Evolutionary conservation across 2,329 filamentous ascomycete genomes (phyloP).

Genomic region (Herpomyces periplanetae): DNA sequence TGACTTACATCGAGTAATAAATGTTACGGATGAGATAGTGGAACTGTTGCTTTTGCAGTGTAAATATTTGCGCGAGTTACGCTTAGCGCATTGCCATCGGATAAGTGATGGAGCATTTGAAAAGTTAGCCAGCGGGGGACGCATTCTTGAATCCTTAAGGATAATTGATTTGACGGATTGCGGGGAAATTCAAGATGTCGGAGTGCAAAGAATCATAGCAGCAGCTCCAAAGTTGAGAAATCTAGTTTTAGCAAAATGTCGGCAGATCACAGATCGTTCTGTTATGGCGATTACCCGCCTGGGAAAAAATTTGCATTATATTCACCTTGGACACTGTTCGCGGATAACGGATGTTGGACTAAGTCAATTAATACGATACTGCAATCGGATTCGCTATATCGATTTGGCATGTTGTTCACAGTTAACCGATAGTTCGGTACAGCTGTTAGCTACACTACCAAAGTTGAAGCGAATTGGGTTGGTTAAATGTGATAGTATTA

Average conservation of each 20-base stretch:
- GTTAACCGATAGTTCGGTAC: conserved; percentile 55
- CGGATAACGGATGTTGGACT: conserved; percentile 70
- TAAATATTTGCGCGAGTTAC: conserved; percentile 50
- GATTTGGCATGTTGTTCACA: conserved; percentile 78
- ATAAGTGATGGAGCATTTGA: conserved; percentile 69
- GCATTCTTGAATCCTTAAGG: conserved; percentile 44
- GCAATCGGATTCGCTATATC: conserved; percentile 84
- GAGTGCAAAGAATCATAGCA: conserved; percentile 52
- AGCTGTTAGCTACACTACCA: conserved; percentile 41
- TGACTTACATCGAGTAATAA: conserved; percentile 49
- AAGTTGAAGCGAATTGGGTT: conserved; percentile 80
- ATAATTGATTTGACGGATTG: conserved; percentile 84
- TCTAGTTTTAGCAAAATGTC: conserved; percentile 70
- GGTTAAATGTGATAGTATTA: conserved; percentile 70
- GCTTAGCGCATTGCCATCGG: conserved; percentile 43
- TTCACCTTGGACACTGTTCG: conserved; percentile 71
- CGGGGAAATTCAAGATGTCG: conserved; percentile 38
- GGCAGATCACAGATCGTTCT: conserved; percentile 55
- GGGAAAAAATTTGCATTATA: conserved; percentile 82
- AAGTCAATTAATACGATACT: conserved; percentile 37
- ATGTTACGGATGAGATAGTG: conserved; percentile 45
- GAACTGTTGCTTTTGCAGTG: conserved; percentile 40
- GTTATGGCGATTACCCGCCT: conserved; percentile 56
- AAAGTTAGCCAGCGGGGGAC: conserved; percentile 22
- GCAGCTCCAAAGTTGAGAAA: conserved; percentile 62